These are phyloP conservation scores for Chlamydomonas incerta DNA, from an alignment of 139 green algal genomes.

Conservation along the genomic window DNA sequence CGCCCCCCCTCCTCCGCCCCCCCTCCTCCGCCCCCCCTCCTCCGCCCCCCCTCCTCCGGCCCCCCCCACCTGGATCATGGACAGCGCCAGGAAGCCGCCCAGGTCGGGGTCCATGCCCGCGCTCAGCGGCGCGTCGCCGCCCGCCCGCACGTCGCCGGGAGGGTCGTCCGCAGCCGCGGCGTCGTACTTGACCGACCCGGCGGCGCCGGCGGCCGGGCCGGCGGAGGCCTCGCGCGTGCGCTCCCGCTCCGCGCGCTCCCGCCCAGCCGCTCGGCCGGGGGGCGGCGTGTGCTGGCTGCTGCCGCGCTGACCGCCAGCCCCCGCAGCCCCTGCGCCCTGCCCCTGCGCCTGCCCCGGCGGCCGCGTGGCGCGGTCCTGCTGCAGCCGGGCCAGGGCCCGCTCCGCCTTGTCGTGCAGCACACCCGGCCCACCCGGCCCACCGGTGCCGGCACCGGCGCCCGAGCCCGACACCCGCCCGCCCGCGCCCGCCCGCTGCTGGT, in stretches of 20 bases:
- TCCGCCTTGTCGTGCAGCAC: constrained; percentile 12
- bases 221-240: too few relatives aligned
- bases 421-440: too few relatives aligned
- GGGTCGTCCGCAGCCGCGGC: constrained; percentile 1
- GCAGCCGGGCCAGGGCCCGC: constrained; percentile 35
- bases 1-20: too few relatives aligned
- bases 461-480: too few relatives aligned
- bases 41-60: too few relatives aligned
- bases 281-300: background rate
- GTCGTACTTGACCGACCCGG: constrained; percentile 24
- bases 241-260: too few relatives aligned
- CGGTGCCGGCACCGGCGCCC: too few relatives aligned
- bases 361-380: constrained; percentile 21
- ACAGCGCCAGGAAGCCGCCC: constrained; percentile 28
- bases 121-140: constrained; percentile 21
- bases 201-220: background rate
- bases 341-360: background rate
- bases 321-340: too few relatives aligned
- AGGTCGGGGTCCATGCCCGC: constrained; percentile 31
- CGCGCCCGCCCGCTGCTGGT: too few relatives aligned
- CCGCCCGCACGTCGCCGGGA: constrained; percentile 4
- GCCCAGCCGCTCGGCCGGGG: too few relatives aligned
- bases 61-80: constrained; percentile 40
- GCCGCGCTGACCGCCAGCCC: too few relatives aligned
- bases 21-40: too few relatives aligned